Conservation (phyloP, 2,329 filamentous ascomycete genomes). For the Claviceps digitariae region DNA sequence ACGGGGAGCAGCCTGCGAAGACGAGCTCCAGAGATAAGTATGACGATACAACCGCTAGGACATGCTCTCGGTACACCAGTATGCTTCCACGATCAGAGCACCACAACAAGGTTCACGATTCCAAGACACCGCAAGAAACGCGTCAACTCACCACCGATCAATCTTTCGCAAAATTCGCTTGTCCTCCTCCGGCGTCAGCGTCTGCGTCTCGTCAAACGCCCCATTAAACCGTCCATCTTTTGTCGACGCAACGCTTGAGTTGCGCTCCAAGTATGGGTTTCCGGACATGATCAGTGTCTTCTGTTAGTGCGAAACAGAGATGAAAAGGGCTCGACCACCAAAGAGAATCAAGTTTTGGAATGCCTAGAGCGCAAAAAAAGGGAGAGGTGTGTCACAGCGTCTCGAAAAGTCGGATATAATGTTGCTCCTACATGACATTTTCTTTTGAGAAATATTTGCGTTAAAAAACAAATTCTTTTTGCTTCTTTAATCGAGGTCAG, state of each 20-base stretch:
- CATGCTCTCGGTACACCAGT: not conserved
- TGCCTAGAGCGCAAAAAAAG: not conserved
- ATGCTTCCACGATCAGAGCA: too few species aligned
- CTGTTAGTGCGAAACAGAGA: not conserved
- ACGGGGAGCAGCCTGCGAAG: conserved; percentile 33
- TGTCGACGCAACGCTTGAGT: not conserved
- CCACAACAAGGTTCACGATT: not conserved
- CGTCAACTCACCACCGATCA: conserved; percentile 36
- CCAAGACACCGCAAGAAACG: not conserved
- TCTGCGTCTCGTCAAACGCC: conserved; percentile 5
- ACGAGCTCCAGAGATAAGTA: conserved; percentile 8
- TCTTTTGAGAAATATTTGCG: too few species aligned
- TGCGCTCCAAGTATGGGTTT: not conserved
- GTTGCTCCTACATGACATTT: too few species aligned
- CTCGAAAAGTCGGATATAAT: too few species aligned
- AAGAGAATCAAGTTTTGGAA: too few species aligned
- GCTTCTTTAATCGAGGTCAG: too few species aligned
- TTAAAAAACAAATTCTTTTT: not conserved
- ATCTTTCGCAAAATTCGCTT: conserved; percentile 45
- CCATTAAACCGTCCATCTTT: not conserved
- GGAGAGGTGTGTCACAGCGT: not conserved
- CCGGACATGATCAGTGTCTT: not conserved
- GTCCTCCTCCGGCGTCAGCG: conserved; percentile 18
- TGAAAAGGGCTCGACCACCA: not conserved
- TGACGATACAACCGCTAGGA: not conserved